Base-by-base conservation (phyloP, 306 rosid genomes). In the Quercus robur region DNA sequence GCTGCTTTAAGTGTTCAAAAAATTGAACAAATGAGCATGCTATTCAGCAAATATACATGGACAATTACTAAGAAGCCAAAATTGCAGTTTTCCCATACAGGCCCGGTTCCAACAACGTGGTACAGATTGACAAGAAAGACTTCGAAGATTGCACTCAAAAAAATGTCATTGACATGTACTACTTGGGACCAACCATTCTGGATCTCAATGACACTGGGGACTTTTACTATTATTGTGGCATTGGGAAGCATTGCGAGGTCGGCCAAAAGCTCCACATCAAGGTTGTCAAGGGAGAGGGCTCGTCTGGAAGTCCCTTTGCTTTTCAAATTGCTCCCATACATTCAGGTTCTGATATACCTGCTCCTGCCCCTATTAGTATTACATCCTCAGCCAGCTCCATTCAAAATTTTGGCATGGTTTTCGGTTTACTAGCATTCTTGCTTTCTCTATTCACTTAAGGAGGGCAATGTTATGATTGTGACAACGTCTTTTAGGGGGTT, bases 231-330 rank as follows among this genome's bases (percentile, higher is more conserved):
- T 84, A 81, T 38, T 82, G 61, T 73, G 85, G 89, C 1, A 80
- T 89, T 3, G 97, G 98, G 2, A 91, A 82, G 86, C 97, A 89
- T 55, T 94, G 98, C 18, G 94, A 92, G 74, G 61, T 51, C 2
- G 98, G 98, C 71, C 92, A 84, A 12, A 94, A 86, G 89, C 91
- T 94, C 69, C 57, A 74, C 55, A 14, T 94, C 83, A 66, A 5
- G 14, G 92, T 86, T 51, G 49, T 28, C 26, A 3, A 51, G 2
- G 83, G 71, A 12, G 70, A 73, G 4, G 90, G 84, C 17, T 26
- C 70, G 0, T 77, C 84, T 9, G 91, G 91, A 11, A 41, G 71
- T 1, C 35, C 21, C 0, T 8, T 38, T 3, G 81, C 86, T 3
- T 88, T 85, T 15, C 52, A 85, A 23, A 63, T 83, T 9, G 20